Percentiles rank a stretch among this genome's conserved stretches.
Evolutionary conservation across 2,329 filamentous ascomycete genomes (phyloP).

Genomic region (Xylaria sp.): DNA sequence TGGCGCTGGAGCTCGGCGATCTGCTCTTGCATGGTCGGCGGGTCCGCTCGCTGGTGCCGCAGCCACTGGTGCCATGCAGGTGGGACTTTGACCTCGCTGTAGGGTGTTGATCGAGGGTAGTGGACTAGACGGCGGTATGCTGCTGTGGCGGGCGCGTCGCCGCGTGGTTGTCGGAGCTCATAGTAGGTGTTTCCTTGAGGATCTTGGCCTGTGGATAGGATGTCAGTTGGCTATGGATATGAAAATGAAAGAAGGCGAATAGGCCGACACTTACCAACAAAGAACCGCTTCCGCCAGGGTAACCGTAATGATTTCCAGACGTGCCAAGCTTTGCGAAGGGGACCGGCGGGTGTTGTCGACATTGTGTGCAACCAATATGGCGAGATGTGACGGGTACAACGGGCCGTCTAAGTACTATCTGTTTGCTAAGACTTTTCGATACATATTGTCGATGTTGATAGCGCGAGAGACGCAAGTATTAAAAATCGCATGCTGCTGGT

Average conservation of each 20-base stretch:
- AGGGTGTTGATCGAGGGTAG: constrained; percentile 65
- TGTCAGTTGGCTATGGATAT: neutral
- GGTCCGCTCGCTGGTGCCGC: constrained; percentile 64
- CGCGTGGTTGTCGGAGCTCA: constrained; percentile 68
- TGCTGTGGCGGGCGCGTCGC: constrained; percentile 41
- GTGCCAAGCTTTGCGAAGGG: constrained; percentile 61
- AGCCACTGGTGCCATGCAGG: constrained; percentile 77
- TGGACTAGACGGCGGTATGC: constrained; percentile 69
- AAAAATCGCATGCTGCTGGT: neutral
- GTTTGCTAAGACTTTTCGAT: neutral
- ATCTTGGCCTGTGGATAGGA: constrained; percentile 63
- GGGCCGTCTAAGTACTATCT: neutral
- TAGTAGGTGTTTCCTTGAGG: constrained; percentile 75
- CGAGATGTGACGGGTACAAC: constrained; percentile 19
- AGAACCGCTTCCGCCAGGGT: constrained; percentile 71
- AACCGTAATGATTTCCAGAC: constrained; percentile 71
- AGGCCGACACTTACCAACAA: constrained; percentile 60
- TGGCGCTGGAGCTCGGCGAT: constrained; percentile 62
- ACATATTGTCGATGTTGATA: neutral
- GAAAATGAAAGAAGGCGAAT: neutral
- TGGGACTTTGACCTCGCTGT: constrained; percentile 65
- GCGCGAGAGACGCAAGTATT: neutral
- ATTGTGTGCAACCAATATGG: constrained; percentile 41
- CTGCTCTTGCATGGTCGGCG: constrained; percentile 69
- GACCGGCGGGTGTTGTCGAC: constrained; percentile 53